Percentiles rank a stretch among this genome's conserved stretches.
phyloP scores from a whole-genome alignment of 805 yeast genomes.

The Sungouiella blattae region DNA sequence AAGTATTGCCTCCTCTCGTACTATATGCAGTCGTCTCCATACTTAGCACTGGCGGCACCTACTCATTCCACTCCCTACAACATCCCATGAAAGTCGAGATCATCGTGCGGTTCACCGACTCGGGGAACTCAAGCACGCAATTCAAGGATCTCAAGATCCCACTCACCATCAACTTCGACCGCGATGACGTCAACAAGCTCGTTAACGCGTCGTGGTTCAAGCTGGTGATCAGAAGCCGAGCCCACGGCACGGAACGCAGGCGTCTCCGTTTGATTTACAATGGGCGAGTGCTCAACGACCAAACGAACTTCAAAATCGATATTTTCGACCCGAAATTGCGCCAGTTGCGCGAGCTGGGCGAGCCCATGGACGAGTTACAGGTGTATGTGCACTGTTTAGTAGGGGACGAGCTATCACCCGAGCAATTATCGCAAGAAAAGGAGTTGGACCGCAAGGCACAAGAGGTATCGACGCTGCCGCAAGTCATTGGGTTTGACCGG shows the following conservation, averaged over 20 bases:
- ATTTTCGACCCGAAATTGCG: slow-evolving; percentile 31
- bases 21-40: no score
- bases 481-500: slow-evolving; percentile 82
- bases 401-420: slow-evolving; percentile 57
- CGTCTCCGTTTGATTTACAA: slow-evolving; percentile 64
- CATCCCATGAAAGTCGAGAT: slow-evolving; percentile 24
- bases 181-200: slow-evolving; percentile 29
- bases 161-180: slow-evolving; percentile 21
- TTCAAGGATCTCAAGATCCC: slow-evolving; percentile 29
- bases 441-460: slow-evolving; percentile 53
- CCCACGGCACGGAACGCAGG: slow-evolving; percentile 18
- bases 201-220: slow-evolving; percentile 31
- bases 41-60: no score
- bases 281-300: slow-evolving; percentile 61
- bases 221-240: slow-evolving; percentile 25
- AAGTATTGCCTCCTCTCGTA: no score
- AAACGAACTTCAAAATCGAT: slow-evolving; percentile 53
- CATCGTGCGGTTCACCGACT: slow-evolving; percentile 30
- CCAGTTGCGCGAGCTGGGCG: slow-evolving; percentile 12
- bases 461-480: slow-evolving; percentile 51
- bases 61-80: no score
- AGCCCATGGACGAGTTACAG: slow-evolving; percentile 13
- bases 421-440: slow-evolving; percentile 58
- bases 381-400: slow-evolving; percentile 78
- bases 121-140: slow-evolving; percentile 16